A percentile compares a stretch with the other conserved stretches of the same genome.
These are phyloP conservation scores for Pyrenula aspistea DNA, from an alignment of 495 filamentous ascomycete genomes.

Conservation along the genomic window DNA sequence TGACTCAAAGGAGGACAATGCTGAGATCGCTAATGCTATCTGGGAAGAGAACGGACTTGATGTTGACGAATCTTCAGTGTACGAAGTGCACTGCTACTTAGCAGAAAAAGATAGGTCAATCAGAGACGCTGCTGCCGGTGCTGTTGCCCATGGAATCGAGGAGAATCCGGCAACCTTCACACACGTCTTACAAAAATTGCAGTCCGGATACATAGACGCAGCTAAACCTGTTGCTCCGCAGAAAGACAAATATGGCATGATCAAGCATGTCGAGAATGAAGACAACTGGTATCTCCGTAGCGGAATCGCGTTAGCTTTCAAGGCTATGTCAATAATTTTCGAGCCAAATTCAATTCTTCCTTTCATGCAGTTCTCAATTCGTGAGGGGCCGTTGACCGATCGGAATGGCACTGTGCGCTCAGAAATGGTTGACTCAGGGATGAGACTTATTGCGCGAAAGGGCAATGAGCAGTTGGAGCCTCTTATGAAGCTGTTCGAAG, in stretches of 20 bases:
- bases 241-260: conserved; percentile 88
- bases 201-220: conserved; percentile 58
- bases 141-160: conserved; percentile 61
- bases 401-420: conserved; percentile 60
- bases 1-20: conserved; percentile 82
- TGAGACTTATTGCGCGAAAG: conserved; percentile 62
- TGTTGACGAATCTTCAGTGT: conserved; percentile 49
- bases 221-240: conserved; percentile 70
- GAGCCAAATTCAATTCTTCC: conserved; percentile 53
- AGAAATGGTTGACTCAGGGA: conserved; percentile 91
- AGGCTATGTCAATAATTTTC: conserved; percentile 60
- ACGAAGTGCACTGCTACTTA: conserved; percentile 64
- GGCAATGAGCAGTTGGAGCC: conserved; percentile 73
- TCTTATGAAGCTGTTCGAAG: conserved; percentile 84
- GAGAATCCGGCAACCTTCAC: conserved; percentile 42
- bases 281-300: conserved; percentile 88
- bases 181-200: conserved; percentile 47
- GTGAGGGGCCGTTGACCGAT: conserved; percentile 72
- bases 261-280: conserved; percentile 63
- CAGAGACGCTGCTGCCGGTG: conserved; percentile 68
- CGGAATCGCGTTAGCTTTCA: conserved; percentile 78
- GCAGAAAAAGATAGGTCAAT: conserved; percentile 66
- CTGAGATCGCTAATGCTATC: conserved; percentile 68
- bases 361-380: conserved; percentile 77
- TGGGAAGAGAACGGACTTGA: conserved; percentile 90